A percentile compares a stretch with the other conserved stretches of the same genome.
These are phyloP conservation scores for Teratosphaeriaceae sp. DNA, from an alignment of 2,329 filamentous ascomycete species.

Conservation along the genomic window DNA sequence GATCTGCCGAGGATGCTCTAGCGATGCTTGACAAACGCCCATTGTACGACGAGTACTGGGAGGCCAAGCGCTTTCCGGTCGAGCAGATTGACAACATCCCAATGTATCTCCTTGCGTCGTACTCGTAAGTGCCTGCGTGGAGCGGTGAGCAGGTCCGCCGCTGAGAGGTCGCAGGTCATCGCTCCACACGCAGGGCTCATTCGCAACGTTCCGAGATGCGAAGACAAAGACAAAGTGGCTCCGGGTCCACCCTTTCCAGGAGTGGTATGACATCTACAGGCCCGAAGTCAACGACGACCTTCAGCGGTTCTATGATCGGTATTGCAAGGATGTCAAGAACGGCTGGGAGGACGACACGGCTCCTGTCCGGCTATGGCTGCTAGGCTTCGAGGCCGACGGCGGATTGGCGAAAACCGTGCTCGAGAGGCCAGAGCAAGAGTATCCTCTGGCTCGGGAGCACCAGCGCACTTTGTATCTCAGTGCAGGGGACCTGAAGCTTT, in stretches of 20 bases:
- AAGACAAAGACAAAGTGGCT: conserved; percentile 24
- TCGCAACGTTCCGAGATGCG: conserved; percentile 2
- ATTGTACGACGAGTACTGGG: conserved; percentile 15
- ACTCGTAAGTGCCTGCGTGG: conserved; percentile 8
- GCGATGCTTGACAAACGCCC: conserved; percentile 9
- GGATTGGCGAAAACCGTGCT: no score
- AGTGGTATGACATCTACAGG: conserved; percentile 39
- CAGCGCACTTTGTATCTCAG: no score
- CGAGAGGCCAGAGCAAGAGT: no score
- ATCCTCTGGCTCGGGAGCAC: no score
- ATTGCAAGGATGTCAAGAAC: conserved; percentile 37
- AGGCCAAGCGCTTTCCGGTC: conserved; percentile 13
- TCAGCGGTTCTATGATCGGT: conserved; percentile 38
- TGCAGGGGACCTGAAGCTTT: no score
- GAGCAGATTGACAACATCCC: conserved; percentile 14
- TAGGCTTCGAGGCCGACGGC: no score
- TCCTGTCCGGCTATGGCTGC: no score
- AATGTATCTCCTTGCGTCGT: conserved; percentile 12
- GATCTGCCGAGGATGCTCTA: no score
- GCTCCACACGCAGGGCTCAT: conserved; percentile 16
- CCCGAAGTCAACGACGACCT: conserved; percentile 32
- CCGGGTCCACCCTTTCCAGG: conserved; percentile 33
- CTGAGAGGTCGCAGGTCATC: no score
- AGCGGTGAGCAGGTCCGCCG: no score
- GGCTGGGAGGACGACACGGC: no score